A percentile compares a stretch with the other conserved stretches of the same genome.
phyloP scores from a whole-genome alignment of 192 early-diverging fungal species.

The Helicostylum pulchrum region DNA sequence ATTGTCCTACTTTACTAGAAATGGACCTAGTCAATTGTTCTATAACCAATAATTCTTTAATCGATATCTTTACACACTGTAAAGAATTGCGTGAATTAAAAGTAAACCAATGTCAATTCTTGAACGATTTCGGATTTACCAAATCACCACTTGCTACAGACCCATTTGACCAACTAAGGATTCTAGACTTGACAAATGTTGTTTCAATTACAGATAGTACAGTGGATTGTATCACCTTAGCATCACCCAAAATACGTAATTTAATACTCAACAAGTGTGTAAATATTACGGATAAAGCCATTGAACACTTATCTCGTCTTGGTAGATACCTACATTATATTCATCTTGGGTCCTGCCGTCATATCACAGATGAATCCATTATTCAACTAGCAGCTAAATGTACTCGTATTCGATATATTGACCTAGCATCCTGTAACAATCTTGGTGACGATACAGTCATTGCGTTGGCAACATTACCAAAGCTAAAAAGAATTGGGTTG shows the following conservation, averaged over 20 bases:
- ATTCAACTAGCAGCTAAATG: slow-evolving; percentile 43
- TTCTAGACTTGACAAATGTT: slow-evolving; percentile 50
- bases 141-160: slow-evolving; percentile 20
- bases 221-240: slow-evolving; percentile 38
- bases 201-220: slow-evolving; percentile 44
- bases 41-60: slow-evolving; percentile 45
- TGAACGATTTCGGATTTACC: slow-evolving; percentile 45
- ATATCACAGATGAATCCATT: slow-evolving; percentile 49
- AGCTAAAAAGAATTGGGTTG: slow-evolving; percentile 50
- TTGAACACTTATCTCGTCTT: slow-evolving; percentile 39
- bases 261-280: slow-evolving; percentile 52
- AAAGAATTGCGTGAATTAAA: slow-evolving; percentile 52
- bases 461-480: slow-evolving; percentile 49
- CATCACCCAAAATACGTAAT: slow-evolving; percentile 51
- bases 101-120: slow-evolving; percentile 34
- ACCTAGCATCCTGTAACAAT: slow-evolving; percentile 51
- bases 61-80: slow-evolving; percentile 40
- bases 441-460: slow-evolving; percentile 48
- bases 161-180: slow-evolving; percentile 48
- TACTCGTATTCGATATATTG: slow-evolving; percentile 53
- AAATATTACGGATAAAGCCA: slow-evolving; percentile 45
- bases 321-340: slow-evolving; percentile 58
- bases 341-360: slow-evolving; percentile 52
- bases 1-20: slow-evolving; percentile 51
- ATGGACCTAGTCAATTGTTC: slow-evolving; percentile 50